phyloP scores from a whole-genome alignment of 1,284 basidiomycete species.

The Rhodotorula sp. region DNA sequence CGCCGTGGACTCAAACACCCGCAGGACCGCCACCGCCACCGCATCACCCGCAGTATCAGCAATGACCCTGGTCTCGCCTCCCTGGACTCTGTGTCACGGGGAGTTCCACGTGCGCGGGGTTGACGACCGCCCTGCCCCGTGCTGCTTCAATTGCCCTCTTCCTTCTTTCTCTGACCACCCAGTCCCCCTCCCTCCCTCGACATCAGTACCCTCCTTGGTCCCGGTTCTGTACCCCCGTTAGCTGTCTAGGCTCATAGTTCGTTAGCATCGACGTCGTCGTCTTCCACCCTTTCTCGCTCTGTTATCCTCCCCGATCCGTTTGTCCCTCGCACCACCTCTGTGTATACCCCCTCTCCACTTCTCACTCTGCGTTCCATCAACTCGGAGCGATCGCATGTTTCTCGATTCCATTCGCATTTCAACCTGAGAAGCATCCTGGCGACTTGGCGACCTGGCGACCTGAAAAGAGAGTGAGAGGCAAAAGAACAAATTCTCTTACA shows the following conservation, averaged over 20 bases:
- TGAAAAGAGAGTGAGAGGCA: not conserved
- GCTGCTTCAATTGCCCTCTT: not conserved
- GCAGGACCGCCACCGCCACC: not conserved
- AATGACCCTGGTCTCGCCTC: not conserved
- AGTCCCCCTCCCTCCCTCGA: not conserved
- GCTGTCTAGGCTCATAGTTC: not conserved
- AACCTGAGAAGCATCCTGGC: not conserved
- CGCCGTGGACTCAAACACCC: not conserved
- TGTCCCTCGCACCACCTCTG: not conserved
- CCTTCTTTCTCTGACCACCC: not conserved
- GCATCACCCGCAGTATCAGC: not conserved
- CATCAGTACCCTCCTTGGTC: not conserved
- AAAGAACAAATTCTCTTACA: not conserved
- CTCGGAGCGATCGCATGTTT: not conserved
- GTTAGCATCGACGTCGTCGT: too few relatives aligned
- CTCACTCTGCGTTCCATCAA: too few relatives aligned
- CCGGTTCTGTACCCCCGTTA: constrained; percentile 1
- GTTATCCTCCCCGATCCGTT: not conserved
- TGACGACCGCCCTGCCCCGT: too few relatives aligned
- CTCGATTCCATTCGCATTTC: not conserved
- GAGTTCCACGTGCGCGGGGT: not conserved
- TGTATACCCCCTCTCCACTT: not conserved
- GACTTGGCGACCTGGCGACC: not conserved
- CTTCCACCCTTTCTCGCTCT: too few relatives aligned
- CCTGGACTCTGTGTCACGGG: too few relatives aligned